A percentile compares a stretch with the other conserved stretches of the same genome.
These are phyloP conservation scores for Fraxinus cuspidata DNA, from an alignment of 257 asterid genomes.

Conservation along the genomic window DNA sequence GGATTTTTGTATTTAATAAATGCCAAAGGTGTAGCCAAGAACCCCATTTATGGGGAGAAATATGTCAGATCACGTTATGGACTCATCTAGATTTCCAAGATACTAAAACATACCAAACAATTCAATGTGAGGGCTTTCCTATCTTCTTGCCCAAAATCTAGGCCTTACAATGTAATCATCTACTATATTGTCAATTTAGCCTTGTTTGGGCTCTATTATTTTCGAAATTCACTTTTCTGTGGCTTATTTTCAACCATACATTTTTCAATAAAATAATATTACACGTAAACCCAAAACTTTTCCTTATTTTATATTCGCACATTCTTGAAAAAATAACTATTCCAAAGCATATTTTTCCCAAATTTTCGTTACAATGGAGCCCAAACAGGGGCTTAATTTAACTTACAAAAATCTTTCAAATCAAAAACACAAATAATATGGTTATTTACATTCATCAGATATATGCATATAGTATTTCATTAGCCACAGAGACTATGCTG, in stretches of 20 bases:
- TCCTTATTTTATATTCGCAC: no score
- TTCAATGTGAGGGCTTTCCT: background rate
- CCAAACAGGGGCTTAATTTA: background rate
- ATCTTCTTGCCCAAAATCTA: background rate
- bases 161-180: background rate
- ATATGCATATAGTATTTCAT: background rate
- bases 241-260: no score
- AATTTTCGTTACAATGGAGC: no score
- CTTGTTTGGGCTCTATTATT: no score
- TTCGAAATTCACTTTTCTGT: no score
- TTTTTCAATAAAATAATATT: no score
- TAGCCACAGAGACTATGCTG: background rate
- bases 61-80: background rate
- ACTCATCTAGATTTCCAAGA: background rate
- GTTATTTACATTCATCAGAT: background rate
- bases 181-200: background rate
- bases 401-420: background rate
- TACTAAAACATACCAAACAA: background rate
- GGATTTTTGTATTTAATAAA: background rate
- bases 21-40: background rate
- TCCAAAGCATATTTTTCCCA: no score
- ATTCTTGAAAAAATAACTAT: no score
- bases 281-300: no score
- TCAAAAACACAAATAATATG: background rate
- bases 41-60: background rate